A percentile compares a stretch with the other conserved stretches of the same genome.
These are phyloP conservation scores for Skeletonema potamos DNA, from an alignment of 108 stramenopile genomes.

Conservation along the genomic window DNA sequence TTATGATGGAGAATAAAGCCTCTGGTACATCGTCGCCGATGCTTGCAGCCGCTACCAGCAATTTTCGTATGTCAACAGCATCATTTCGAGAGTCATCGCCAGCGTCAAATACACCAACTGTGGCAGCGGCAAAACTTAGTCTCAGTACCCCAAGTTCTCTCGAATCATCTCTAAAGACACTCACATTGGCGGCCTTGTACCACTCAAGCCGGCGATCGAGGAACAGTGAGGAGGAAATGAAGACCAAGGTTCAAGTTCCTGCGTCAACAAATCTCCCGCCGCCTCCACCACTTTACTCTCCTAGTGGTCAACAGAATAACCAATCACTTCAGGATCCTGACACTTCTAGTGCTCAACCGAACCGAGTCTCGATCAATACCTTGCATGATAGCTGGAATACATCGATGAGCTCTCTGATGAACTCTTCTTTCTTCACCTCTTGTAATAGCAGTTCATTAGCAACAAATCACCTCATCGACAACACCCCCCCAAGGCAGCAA, in stretches of 20 bases:
- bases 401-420: background rate
- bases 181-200: background rate
- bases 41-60: background rate
- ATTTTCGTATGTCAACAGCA: background rate
- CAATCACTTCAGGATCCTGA: background rate
- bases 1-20: background rate
- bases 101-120: background rate
- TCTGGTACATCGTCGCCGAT: background rate
- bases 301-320: background rate
- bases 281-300: constrained; percentile 8
- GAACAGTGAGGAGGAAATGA: background rate
- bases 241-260: background rate
- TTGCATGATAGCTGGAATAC: constrained; percentile 11
- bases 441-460: background rate
- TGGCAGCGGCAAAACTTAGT: background rate
- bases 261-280: background rate
- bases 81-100: background rate
- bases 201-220: background rate
- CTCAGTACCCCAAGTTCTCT: background rate
- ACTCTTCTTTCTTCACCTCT: constrained; percentile 2
- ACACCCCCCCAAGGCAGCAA: background rate
- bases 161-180: background rate
- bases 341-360: background rate
- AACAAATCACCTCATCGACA: background rate
- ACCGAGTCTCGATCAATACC: background rate